Percentiles rank a stretch among this genome's conserved stretches.
phyloP scores from a whole-genome alignment of 768 basidiomycete genomes.

The Phlebiopsis gigantea region DNA sequence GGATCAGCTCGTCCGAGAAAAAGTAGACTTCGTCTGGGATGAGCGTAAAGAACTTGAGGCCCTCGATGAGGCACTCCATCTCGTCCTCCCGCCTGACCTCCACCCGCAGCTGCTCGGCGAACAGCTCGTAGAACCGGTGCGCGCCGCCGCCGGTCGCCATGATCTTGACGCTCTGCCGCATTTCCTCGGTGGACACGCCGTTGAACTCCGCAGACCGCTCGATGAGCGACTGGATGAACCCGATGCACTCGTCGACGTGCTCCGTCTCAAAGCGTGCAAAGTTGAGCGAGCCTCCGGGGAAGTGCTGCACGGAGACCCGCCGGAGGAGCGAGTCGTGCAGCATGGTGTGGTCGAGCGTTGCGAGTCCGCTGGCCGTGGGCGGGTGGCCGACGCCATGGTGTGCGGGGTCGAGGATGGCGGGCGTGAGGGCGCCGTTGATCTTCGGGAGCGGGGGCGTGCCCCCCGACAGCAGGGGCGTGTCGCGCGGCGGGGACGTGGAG shows the following conservation, averaged over 20 bases:
- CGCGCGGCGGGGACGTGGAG: conserved; percentile 26
- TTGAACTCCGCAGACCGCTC: conserved; percentile 81
- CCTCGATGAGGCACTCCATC: conserved; percentile 98
- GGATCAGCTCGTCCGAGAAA: conserved; percentile 96
- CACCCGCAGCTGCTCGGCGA: conserved; percentile 68
- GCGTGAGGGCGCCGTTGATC: conserved; percentile 75
- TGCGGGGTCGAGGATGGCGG: conserved; percentile 48
- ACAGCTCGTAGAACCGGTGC: conserved; percentile 86
- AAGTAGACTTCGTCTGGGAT: conserved; percentile 98
- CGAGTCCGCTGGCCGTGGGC: conserved; percentile 31
- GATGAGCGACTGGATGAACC: conserved; percentile 85
- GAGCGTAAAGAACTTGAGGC: conserved; percentile 90
- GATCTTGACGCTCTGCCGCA: conserved; percentile 91
- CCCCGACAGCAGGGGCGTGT: conserved; percentile 21
- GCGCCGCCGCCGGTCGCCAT: conserved; percentile 98
- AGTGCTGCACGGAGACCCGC: conserved; percentile 68
- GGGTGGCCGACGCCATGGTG: conserved; percentile 18
- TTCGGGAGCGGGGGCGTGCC: conserved; percentile 30
- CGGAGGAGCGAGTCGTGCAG: conserved; percentile 64
- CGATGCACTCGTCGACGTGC: conserved; percentile 76
- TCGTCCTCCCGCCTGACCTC: conserved; percentile 92
- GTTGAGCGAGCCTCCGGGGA: conserved; percentile 95
- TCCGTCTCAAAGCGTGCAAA: conserved; percentile 97
- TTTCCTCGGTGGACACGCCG: conserved; percentile 81
- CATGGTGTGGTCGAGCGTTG: conserved; percentile 31